Evolutionary conservation across 163 green algal genomes (phyloP), one percentile per base, ranked within the genome.

Genomic region (Trebouxia gelatinosa): DNA sequence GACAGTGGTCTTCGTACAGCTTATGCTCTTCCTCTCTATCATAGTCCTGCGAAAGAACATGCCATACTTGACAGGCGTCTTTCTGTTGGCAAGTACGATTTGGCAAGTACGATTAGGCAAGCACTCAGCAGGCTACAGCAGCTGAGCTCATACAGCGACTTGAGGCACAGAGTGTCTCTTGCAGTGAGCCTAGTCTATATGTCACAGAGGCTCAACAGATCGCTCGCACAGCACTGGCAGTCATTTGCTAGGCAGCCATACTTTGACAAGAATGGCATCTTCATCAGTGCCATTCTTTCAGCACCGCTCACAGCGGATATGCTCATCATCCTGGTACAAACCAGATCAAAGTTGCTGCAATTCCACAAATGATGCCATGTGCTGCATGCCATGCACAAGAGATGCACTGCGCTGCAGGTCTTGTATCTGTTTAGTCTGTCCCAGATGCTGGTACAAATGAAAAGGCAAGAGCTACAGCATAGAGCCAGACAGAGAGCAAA

Each of bases 391-490:
- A 28, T 2, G 48, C 19, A 19, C 23, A 19, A 59, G 23, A 2
- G 2, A 58, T 13, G 46, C 46, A 58, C 13, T 13, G 46, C 46
- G 40, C 6, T 59, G 40, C 39, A 76, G 68, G 19, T 76, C 3
- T 76, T 37, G 21, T 62, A 76, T 28, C 28, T 76, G 40, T 43
- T 59, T n/a, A 76, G 32, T 16, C 5, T 76, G 40, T 37, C 31
- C 31, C 2, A 35, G 16, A 75, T 90, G 64, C 80, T 95, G 46
- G 77, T 94, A 3, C 26, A 85, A 31, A 92, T 92, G 78, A 95
- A 95, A 84, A 78, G 82, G 59, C 82, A 82, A 54, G 88, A 95
- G 78, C 82, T 95, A 5, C 77, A 37, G 35, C 81, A 86, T 75
- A 88, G 88, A 75, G 87, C 86, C 0, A 80, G 75, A 54, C 82